Conservation (phyloP, 805 yeast genomes). For the Jamesozyma gamospora region DNA sequence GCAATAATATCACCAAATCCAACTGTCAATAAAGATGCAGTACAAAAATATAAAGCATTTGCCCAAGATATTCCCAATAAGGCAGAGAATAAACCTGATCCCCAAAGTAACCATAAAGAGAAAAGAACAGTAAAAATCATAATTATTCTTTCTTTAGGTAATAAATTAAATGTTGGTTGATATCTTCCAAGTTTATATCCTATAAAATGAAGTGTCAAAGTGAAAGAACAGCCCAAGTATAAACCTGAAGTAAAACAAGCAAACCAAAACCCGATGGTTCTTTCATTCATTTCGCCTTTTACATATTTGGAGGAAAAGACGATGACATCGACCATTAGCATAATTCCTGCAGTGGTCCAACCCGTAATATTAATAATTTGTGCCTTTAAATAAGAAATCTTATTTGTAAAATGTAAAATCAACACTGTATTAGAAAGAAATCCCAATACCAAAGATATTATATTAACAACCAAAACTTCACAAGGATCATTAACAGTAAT, state of each 20-base stretch:
- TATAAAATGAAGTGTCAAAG: conserved; percentile 46
- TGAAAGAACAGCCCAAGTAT: conserved; percentile 47
- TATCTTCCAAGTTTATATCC: conserved; percentile 55
- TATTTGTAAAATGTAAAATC: conserved; percentile 55
- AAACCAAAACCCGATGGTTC: conserved; percentile 68
- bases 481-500: conserved; percentile 24
- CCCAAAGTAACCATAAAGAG: conserved; percentile 62
- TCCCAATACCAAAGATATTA: conserved; percentile 56
- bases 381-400: conserved; percentile 46
- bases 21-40: conserved; percentile 64
- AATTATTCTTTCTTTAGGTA: conserved; percentile 57
- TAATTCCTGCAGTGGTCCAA: conserved; percentile 50
- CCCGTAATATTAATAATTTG: conserved; percentile 54
- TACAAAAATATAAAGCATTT: conserved; percentile 60
- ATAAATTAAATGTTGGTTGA: conserved; percentile 60
- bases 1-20: conserved; percentile 76
- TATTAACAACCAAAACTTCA: conserved; percentile 47
- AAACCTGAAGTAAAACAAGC: conserved; percentile 56
- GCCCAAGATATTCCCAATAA: conserved; percentile 46
- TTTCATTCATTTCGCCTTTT: conserved; percentile 8
- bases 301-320: conserved; percentile 19
- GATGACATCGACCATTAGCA: conserved; percentile 38
- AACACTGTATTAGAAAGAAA: conserved; percentile 58
- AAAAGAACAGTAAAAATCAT: conserved; percentile 62
- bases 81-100: conserved; percentile 48